Percentiles rank a stretch among this genome's conserved stretches.
phyloP scores from a whole-genome alignment of 768 basidiomycete genomes.

The Amanita pallidorosea region DNA sequence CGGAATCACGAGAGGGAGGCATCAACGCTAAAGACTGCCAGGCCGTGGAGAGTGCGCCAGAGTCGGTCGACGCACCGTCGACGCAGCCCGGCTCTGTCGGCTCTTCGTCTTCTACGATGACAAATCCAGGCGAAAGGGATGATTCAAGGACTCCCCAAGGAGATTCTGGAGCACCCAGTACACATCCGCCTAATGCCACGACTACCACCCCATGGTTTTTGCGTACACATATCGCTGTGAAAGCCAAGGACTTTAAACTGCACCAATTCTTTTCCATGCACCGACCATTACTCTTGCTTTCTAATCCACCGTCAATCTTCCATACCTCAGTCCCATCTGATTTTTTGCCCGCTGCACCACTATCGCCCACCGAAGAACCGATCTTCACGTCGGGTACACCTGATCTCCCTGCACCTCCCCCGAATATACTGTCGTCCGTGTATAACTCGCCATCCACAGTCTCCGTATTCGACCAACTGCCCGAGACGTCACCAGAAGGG shows the following conservation, averaged over 20 bases:
- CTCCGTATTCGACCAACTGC: constrained; percentile 23
- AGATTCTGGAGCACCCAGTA: neutral
- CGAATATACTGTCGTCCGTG: constrained; percentile 2
- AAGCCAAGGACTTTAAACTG: constrained; percentile 61
- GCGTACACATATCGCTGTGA: constrained; percentile 42
- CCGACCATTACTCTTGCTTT: constrained; percentile 63
- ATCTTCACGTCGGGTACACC: constrained; percentile 1
- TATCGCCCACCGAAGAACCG: neutral
- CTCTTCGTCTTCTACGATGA: constrained; percentile 1
- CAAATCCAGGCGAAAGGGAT: neutral
- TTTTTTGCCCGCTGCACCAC: constrained; percentile 12
- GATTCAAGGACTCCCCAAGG: neutral
- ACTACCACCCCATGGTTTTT: constrained; percentile 8
- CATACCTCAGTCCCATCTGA: constrained; percentile 18
- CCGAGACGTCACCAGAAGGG: constrained; percentile 49
- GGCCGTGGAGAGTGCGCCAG: neutral
- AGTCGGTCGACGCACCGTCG: neutral
- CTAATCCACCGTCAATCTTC: constrained; percentile 48
- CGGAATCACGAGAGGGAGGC: constrained; percentile 12
- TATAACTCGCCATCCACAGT: constrained; percentile 6
- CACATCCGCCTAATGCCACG: neutral
- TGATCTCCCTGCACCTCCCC: neutral
- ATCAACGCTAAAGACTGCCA: neutral
- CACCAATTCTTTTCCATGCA: constrained; percentile 82
- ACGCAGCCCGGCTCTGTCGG: neutral